Evolutionary conservation across 306 rosid genomes (phyloP), one percentile per base, ranked within the genome.

Genomic region (Fagus sylvatica): DNA sequence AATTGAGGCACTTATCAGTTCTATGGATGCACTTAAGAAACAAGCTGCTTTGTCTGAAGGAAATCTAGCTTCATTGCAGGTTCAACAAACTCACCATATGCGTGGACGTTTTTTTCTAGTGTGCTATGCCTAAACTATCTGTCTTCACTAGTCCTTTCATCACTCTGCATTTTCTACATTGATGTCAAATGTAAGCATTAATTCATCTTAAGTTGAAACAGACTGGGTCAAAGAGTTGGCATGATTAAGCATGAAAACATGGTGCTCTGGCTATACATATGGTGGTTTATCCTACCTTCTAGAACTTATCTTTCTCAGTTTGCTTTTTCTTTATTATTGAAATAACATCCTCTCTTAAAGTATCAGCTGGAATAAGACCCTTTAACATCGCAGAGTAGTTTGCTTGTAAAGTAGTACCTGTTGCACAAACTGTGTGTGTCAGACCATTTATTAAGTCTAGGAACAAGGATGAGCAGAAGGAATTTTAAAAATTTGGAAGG

Each of bases 21-120:
- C 97, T 53, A 80, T 93, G 89, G 98, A 96, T 59, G 87, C 91
- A 71, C 84, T 90, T 80, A 96, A 96, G 88, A 93, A 88, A 78
- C 97, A 93, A 76, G 90, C 98, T 81, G 94, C 98, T 76, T 54
- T 79, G 59, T 91, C 99, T 9, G 99, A 96, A 82, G 99, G 99
- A 85, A 93, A 85, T 87, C 87, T 93, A 71, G 91, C 97, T 72
- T 91, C 99, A 32, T 12, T 96, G 80, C 98, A 96, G 99, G 99
- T 93, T 83, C 65, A 46, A 76, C 68, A 36, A 76, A 12, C 77
- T 69, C 71, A 64, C 73, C 75, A 71, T 72, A 39, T 84, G 61
- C 16, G 22, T 71, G 64, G 11, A 37, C 59, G 34, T 15, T 57
- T 56, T 64, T 49, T 54, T 77, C 28, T 43, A 78, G 51, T 74